phyloP scores from a whole-genome alignment of 352 stramenopile species.

The Globisporangium rhizosaccharum region DNA sequence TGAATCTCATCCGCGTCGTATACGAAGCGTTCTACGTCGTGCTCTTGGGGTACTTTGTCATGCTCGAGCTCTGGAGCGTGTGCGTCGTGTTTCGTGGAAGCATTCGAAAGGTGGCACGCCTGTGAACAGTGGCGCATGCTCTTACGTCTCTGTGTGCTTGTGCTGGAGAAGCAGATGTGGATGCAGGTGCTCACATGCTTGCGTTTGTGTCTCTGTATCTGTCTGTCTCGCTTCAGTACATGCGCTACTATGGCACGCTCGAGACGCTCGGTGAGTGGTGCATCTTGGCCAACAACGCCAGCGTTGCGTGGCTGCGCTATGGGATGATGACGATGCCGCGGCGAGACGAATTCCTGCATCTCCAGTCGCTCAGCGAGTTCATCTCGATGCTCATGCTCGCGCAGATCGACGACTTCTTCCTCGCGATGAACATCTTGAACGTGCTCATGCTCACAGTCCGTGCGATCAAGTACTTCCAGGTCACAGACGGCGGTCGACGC shows the following conservation, averaged over 20 bases:
- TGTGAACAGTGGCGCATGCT: neutral
- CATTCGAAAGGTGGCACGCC: conserved; percentile 8
- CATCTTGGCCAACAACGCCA: too few relatives aligned
- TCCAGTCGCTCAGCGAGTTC: conserved; percentile 40
- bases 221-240: too few relatives aligned
- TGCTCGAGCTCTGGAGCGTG: conserved; percentile 47
- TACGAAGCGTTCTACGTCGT: conserved; percentile 39
- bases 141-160: neutral
- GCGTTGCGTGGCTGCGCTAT: too few relatives aligned
- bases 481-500: conserved; percentile 48
- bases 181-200: too few relatives aligned
- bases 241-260: too few relatives aligned
- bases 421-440: conserved; percentile 60
- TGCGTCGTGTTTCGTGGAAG: conserved; percentile 46
- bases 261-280: too few relatives aligned
- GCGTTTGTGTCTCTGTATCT: too few relatives aligned
- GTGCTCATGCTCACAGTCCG: conserved; percentile 51
- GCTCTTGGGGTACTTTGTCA: conserved; percentile 36
- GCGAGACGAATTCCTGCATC: too few relatives aligned
- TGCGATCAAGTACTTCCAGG: conserved; percentile 66
- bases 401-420: conserved; percentile 42
- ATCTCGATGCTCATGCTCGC: conserved; percentile 29
- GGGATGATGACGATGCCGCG: too few relatives aligned
- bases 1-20: conserved; percentile 36
- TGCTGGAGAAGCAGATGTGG: neutral